Conservation (phyloP, 2,329 filamentous ascomycete genomes). For the Colletotrichum neosansevieriae region DNA sequence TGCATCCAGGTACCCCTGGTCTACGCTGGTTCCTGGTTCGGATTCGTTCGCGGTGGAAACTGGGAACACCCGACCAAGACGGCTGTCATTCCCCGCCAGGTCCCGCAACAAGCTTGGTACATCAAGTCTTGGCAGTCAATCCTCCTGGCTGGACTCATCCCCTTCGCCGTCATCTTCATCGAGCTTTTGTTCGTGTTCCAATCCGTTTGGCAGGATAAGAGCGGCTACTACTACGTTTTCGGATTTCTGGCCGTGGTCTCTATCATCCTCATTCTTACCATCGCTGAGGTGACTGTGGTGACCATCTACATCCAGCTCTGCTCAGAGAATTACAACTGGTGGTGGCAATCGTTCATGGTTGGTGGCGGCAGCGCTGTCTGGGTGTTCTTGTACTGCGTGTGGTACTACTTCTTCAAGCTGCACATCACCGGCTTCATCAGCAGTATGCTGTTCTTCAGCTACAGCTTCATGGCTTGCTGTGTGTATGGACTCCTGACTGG, state of each 20-base stretch:
- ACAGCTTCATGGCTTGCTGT: conserved; percentile 83
- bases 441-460: conserved; percentile 85
- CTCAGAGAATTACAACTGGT: conserved; percentile 90
- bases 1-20: conserved; percentile 88
- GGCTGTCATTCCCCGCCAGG: conserved; percentile 75
- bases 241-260: conserved; percentile 84
- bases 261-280: conserved; percentile 78
- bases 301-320: conserved; percentile 86
- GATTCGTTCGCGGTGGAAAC: conserved; percentile 73
- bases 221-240: conserved; percentile 92
- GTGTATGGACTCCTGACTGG: conserved; percentile 86
- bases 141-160: conserved; percentile 80
- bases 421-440: conserved; percentile 86
- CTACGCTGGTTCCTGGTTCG: conserved; percentile 83
- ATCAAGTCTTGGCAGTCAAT: conserved; percentile 71
- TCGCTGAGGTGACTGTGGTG: conserved; percentile 87
- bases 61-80: conserved; percentile 90
- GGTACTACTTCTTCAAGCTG: conserved; percentile 85
- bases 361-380: conserved; percentile 82
- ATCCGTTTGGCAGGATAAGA: conserved; percentile 90
- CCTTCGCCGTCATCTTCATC: conserved; percentile 90
- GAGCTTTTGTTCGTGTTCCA: conserved; percentile 90
- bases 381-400: conserved; percentile 86
- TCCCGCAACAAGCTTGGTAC: conserved; percentile 84
- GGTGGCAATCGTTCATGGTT: conserved; percentile 89